Evolutionary conservation across 2,329 filamentous ascomycete genomes (phyloP).

Genomic region (Trichoderma breve): DNA sequence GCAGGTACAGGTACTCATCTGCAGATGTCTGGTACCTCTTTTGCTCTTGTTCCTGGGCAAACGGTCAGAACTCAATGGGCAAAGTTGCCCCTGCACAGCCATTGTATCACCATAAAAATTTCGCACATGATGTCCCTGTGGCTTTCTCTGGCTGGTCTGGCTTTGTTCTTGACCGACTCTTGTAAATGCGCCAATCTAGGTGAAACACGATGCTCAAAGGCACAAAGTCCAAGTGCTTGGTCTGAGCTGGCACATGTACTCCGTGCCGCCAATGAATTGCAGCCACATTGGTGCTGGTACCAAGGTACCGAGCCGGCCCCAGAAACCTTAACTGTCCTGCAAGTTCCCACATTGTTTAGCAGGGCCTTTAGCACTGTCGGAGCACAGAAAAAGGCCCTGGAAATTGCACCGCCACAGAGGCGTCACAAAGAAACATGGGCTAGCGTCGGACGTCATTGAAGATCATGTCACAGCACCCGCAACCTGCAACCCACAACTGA

Average conservation of each 20-base stretch:
- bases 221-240: background rate
- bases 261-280: background rate
- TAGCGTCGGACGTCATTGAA: conserved; percentile 3
- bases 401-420: background rate
- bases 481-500: background rate
- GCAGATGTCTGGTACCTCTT: background rate
- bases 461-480: background rate
- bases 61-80: background rate
- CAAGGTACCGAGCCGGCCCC: background rate
- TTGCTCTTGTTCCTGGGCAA: background rate
- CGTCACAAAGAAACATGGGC: background rate
- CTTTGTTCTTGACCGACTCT: background rate
- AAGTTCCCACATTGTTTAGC: background rate
- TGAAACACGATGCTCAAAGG: background rate
- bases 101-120: background rate
- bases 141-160: background rate
- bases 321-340: background rate
- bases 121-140: background rate
- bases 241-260: background rate
- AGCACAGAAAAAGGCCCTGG: conserved; percentile 1
- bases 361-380: background rate
- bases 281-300: background rate
- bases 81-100: background rate
- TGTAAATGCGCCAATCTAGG: background rate
- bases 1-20: background rate